Percentiles rank a stretch among this genome's conserved stretches.
phyloP scores from a whole-genome alignment of 257 asterid genomes.

The Lavandula angustifolia region DNA sequence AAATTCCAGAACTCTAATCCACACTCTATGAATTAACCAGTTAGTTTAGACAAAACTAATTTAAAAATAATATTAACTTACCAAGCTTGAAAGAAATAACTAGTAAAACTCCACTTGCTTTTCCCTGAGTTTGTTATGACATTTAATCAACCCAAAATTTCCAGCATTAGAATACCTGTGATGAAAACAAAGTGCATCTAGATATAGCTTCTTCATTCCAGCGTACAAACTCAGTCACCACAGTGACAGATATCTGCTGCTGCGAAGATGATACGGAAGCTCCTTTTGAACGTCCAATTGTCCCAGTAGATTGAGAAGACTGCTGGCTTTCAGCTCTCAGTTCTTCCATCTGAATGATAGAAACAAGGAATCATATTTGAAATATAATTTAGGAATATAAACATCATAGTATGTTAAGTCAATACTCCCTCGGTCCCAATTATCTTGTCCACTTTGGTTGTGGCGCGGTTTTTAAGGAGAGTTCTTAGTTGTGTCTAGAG shows the following conservation, averaged over 20 bases:
- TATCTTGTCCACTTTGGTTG: too few relatives aligned
- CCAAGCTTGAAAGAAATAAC: constrained; percentile 14
- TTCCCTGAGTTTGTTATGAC: not conserved
- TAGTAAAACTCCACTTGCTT: constrained; percentile 8
- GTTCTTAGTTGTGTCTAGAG: too few relatives aligned
- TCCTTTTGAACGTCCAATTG: constrained; percentile 96
- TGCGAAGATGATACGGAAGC: constrained; percentile 79
- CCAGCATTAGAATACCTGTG: constrained; percentile 56
- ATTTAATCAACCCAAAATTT: constrained; percentile 17
- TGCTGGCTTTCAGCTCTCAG: constrained; percentile 77
- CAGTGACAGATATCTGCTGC: constrained; percentile 94
- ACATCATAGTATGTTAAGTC: constrained; percentile 11
- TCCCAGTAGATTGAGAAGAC: constrained; percentile 77
- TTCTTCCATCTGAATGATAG: constrained; percentile 77
- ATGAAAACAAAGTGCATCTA: constrained; percentile 75
- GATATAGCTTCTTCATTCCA: constrained; percentile 99
- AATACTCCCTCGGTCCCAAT: too few relatives aligned
- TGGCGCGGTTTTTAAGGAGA: too few relatives aligned
- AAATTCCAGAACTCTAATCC: not conserved
- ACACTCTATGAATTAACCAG: constrained; percentile 9
- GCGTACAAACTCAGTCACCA: constrained; percentile 92
- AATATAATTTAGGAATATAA: constrained; percentile 21
- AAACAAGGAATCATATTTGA: constrained; percentile 25
- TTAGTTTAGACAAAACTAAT: constrained; percentile 8
- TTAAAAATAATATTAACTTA: not conserved